phyloP scores from a whole-genome alignment of 192 early-diverging fungal genomes.

The Coemansia sp. region DNA sequence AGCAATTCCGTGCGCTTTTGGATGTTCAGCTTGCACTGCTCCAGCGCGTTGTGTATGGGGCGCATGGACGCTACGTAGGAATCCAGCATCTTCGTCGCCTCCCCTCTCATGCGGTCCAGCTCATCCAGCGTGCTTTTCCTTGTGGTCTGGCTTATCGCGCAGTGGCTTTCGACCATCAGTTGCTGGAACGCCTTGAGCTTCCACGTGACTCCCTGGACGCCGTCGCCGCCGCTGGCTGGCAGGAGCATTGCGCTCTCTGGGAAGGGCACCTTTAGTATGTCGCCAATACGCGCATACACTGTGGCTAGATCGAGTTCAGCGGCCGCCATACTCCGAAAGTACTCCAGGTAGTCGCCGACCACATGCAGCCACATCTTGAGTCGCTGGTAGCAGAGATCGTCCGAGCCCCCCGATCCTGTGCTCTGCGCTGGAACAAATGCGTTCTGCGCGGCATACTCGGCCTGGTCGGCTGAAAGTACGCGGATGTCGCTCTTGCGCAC shows the following conservation, averaged over 20 bases:
- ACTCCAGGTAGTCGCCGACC: slow-evolving; percentile 47
- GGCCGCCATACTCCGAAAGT: slow-evolving; percentile 51
- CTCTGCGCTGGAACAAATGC: slow-evolving; percentile 33
- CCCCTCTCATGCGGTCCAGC: slow-evolving; percentile 17
- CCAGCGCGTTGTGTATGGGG: slow-evolving; percentile 23
- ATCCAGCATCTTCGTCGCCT: slow-evolving; percentile 10
- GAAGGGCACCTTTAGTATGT: slow-evolving; percentile 42
- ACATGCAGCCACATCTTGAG: slow-evolving; percentile 42
- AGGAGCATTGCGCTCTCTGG: slow-evolving; percentile 35
- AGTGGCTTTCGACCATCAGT: slow-evolving; percentile 49
- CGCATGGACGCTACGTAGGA: slow-evolving; percentile 24
- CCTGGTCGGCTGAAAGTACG: slow-evolving; percentile 16
- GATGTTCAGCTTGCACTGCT: slow-evolving; percentile 19
- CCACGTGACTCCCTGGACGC: slow-evolving; percentile 28
- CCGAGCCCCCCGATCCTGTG: slow-evolving; percentile 35
- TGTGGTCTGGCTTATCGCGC: slow-evolving; percentile 33
- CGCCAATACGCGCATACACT: slow-evolving; percentile 53
- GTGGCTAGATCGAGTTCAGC: slow-evolving; percentile 54
- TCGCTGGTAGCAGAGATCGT: slow-evolving; percentile 49
- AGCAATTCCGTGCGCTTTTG: slow-evolving; percentile 23
- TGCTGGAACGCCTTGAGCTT: slow-evolving; percentile 49
- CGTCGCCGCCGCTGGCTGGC: slow-evolving; percentile 18
- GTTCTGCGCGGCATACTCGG: slow-evolving; percentile 4
- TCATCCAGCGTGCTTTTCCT: slow-evolving; percentile 22
- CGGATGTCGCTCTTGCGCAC: slow-evolving; percentile 56